phyloP scores from a whole-genome alignment of 345 rosid genomes.

The Syzygium aqueum region DNA sequence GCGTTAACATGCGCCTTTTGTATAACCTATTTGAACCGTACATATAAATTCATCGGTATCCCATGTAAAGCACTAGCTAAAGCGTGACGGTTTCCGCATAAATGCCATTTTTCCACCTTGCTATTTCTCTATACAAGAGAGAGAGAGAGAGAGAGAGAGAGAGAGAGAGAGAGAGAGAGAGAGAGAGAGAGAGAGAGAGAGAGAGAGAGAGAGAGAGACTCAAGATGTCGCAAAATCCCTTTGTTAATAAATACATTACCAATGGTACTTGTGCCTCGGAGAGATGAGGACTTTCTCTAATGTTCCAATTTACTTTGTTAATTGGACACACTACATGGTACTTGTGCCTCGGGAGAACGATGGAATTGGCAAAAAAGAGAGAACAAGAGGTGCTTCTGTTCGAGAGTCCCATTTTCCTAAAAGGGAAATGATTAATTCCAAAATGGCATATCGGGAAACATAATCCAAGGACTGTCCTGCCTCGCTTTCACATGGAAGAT shows the following conservation, averaged over 20 bases:
- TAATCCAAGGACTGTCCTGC: background rate
- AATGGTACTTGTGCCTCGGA: background rate
- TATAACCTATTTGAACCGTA: background rate
- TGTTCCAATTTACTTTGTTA: background rate
- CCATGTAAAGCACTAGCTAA: background rate
- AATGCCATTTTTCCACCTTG: background rate
- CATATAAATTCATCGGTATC: background rate
- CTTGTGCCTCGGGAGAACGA: background rate
- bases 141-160: background rate
- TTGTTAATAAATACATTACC: background rate
- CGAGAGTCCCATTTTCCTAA: background rate
- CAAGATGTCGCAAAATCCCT: background rate
- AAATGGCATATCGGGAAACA: background rate
- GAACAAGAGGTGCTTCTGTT: background rate
- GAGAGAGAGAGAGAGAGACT: background rate
- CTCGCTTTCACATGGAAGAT: background rate
- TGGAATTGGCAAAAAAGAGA: background rate
- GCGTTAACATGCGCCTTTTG: background rate
- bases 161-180: background rate
- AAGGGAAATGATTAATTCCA: background rate
- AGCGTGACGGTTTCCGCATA: background rate
- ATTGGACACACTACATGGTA: background rate
- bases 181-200: background rate
- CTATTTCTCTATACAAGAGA: background rate
- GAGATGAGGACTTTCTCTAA: background rate